Conservation (phyloP, 1,284 basidiomycete genomes). For the Mycena sp. region DNA sequence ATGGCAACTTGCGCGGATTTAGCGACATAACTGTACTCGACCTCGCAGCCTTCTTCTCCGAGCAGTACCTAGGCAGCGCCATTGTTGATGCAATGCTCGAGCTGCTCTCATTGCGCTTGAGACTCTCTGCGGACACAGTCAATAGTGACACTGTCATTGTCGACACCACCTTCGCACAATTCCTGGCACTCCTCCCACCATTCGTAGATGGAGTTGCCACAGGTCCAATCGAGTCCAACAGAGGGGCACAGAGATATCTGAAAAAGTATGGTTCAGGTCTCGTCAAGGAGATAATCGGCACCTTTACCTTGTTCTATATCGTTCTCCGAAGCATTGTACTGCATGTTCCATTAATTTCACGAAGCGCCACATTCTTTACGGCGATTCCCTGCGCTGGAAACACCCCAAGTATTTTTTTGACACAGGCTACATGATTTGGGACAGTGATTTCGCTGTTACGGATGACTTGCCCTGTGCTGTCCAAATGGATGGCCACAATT, state of each 20-base stretch:
- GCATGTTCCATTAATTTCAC: neutral
- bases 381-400: too few species aligned
- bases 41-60: neutral
- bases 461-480: constrained; percentile 5
- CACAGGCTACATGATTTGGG: neutral
- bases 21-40: neutral
- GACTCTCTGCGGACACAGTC: too few species aligned
- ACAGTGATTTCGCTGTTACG: neutral
- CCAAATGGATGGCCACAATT: constrained; percentile 11
- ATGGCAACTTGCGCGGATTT: neutral
- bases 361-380: neutral
- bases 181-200: neutral
- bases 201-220: neutral
- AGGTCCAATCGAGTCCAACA: neutral
- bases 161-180: constrained; percentile 3
- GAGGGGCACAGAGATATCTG: too few species aligned
- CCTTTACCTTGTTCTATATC: constrained; percentile 4
- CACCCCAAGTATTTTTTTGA: constrained; percentile 3
- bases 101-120: neutral
- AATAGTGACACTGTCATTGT: neutral
- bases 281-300: neutral
- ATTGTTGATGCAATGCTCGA: neutral
- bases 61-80: neutral
- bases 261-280: neutral
- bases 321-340: constrained; percentile 8